Evolutionary conservation across 2,329 filamentous ascomycete species (phyloP), one percentile per base, ranked within the genome.

Genomic region (Dendryphion nanum): DNA sequence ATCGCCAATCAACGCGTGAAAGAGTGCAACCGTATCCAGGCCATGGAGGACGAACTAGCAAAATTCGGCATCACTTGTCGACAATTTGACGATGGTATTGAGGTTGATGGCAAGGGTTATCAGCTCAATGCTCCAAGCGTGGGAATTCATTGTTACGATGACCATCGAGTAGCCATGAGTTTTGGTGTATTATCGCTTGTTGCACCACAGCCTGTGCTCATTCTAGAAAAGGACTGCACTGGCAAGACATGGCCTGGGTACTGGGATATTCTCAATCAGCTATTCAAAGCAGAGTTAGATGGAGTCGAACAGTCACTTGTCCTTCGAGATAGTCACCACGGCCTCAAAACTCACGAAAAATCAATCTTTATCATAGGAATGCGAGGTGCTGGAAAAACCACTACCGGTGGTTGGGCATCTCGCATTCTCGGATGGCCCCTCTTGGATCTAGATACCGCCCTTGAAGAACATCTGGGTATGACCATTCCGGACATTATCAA

Each of bases 171-270:
- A 10, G 93, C 93, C 17, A 98, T 98, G 89, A 96, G 91, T 68
- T 95, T 98, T 68, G 93, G 89, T 50, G 89, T 98, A 5, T 74
- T 98, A 13, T 81, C 89, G 10, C 71, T 88, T 14, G 79, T 84
- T 19, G 78, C 85, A 0, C 83, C 86, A 1, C 67, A 79, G 6
- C 78, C 87, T 1, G 85, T 89, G 0, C 69, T 95, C 13, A 82
- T 98, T 35, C 77, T 87, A 2, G 93, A 98, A 63, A 85, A 89
- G 43, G 89, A 95, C 57, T 98, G 93, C 62, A 87, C 89, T 3
- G 90, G 86, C 28, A 98, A 98, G 75, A 98, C 93, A 2, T 98
- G 93, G 93, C 93, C 93, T 0, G 93, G 91, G 7, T 98, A 93
- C 89, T 98, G 93, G 93, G 93, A 98, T 65, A 81, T 83, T 14